Evolutionary conservation across 352 stramenopile genomes (phyloP).

Genomic region (Phytophthora pseudosyringae): DNA sequence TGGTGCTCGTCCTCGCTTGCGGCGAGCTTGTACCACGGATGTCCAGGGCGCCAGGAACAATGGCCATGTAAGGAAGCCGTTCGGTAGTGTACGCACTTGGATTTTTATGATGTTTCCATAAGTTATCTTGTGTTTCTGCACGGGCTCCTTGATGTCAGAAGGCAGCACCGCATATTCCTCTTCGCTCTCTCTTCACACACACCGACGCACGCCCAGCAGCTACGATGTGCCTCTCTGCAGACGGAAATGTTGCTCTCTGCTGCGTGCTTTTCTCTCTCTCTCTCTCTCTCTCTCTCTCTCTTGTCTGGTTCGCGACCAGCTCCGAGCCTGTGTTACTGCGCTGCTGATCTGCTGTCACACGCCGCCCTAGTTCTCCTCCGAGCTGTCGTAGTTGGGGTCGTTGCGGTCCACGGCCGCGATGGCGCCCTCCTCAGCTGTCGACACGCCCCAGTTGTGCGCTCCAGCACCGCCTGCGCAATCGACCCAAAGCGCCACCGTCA

Average conservation of each 20-base stretch:
- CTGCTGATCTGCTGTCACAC: not conserved
- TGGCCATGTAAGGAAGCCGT: not conserved
- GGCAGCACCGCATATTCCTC: not conserved
- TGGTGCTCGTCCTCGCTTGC: no score
- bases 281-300: not conserved
- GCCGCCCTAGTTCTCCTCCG: slow-evolving; percentile 41
- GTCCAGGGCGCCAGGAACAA: not conserved
- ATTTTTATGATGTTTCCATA: slow-evolving; percentile 41
- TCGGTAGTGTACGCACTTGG: slow-evolving; percentile 11
- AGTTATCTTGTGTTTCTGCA: slow-evolving; percentile 20
- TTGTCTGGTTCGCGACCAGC: not conserved
- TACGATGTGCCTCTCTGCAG: not conserved
- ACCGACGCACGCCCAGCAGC: slow-evolving; percentile 1
- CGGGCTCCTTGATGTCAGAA: not conserved
- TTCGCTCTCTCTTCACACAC: not conserved
- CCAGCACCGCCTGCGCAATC: slow-evolving; percentile 65
- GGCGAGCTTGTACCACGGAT: no score
- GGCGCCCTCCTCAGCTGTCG: slow-evolving; percentile 44
- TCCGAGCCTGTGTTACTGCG: no score
- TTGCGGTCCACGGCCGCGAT: slow-evolving; percentile 65
- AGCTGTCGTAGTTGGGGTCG: slow-evolving; percentile 82
- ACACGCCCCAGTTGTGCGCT: slow-evolving; percentile 82
- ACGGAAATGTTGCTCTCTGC: not conserved
- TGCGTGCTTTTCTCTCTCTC: slow-evolving; percentile 1
- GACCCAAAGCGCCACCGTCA: not conserved